phyloP scores from a whole-genome alignment of 495 filamentous ascomycete species.

The Viridothelium virens region DNA sequence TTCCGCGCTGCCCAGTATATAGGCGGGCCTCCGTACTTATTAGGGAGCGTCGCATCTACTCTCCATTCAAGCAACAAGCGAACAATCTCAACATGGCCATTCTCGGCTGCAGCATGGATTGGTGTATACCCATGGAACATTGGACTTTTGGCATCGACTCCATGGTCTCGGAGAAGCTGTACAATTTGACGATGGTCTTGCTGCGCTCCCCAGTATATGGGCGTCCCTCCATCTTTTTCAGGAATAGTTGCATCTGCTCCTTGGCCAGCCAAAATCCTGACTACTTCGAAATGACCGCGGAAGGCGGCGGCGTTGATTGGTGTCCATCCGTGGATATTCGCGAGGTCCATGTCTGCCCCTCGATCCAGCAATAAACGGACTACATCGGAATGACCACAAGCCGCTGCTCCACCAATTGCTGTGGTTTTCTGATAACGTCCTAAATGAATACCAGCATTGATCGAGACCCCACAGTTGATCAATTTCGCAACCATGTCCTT shows the following conservation, averaged over 20 bases:
- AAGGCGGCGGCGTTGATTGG: background rate
- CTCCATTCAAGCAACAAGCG: slow-evolving; percentile 19
- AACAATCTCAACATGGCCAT: slow-evolving; percentile 21
- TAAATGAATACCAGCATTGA: background rate
- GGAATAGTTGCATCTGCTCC: background rate
- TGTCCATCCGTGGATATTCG: background rate
- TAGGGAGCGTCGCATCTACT: slow-evolving; percentile 17
- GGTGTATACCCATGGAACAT: background rate
- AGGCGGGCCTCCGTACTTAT: slow-evolving; percentile 11
- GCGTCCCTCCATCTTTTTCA: background rate
- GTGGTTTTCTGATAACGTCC: background rate
- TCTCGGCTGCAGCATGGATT: slow-evolving; percentile 15
- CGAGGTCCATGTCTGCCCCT: slow-evolving; percentile 17
- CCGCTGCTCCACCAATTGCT: background rate
- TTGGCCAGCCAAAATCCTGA: background rate
- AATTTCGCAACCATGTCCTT: background rate
- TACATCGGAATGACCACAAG: slow-evolving; percentile 13
- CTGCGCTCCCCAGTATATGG: slow-evolving; percentile 1
- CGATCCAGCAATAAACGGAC: slow-evolving; percentile 8
- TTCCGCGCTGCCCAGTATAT: slow-evolving; percentile 22
- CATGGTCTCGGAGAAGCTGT: slow-evolving; percentile 18
- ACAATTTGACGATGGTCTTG: slow-evolving; percentile 16
- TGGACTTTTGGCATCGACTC: slow-evolving; percentile 16
- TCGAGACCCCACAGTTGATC: background rate
- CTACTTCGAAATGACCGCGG: background rate